Percentiles rank a stretch among this genome's conserved stretches.
Evolutionary conservation across 2,329 filamentous ascomycete genomes (phyloP).

Genomic region (Aspergillus persii): DNA sequence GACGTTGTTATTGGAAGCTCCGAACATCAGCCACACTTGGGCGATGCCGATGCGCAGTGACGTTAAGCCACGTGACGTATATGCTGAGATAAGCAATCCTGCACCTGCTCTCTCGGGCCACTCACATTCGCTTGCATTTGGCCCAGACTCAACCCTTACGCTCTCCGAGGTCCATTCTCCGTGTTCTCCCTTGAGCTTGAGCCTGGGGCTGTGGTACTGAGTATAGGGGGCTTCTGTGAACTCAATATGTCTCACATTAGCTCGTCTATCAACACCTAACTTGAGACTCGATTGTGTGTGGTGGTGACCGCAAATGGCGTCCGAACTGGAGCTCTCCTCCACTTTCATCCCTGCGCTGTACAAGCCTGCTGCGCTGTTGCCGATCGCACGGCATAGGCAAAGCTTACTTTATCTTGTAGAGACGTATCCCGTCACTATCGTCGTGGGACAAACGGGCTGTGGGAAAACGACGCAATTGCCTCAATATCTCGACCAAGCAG

Average conservation of each 20-base stretch:
- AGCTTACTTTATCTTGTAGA: constrained; percentile 83
- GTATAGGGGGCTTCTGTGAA: not conserved
- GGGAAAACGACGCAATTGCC: constrained; percentile 96
- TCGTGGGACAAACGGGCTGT: constrained; percentile 90
- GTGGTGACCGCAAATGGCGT: constrained; percentile 33
- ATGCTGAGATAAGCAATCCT: not conserved
- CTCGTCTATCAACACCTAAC: not conserved
- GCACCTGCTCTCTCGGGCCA: too few relatives aligned
- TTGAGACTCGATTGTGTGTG: not conserved
- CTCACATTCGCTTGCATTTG: too few relatives aligned
- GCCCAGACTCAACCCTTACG: not conserved
- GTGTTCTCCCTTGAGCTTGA: too few relatives aligned
- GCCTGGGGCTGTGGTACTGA: not conserved
- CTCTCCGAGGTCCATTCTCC: not conserved
- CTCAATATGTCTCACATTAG: constrained; percentile 10
- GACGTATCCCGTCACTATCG: constrained; percentile 77
- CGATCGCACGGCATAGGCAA: constrained; percentile 80
- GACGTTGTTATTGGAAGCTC: constrained; percentile 12
- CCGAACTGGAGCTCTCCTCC: constrained; percentile 44
- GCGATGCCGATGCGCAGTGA: constrained; percentile 15
- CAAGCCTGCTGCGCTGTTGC: constrained; percentile 78
- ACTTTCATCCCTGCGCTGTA: constrained; percentile 75
- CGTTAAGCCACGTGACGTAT: constrained; percentile 18
- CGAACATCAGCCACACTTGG: constrained; percentile 15
- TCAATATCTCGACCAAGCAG: constrained; percentile 81